Evolutionary conservation across 108 stramenopile genomes (phyloP).

Genomic region (Fistulifera pelliculosa): DNA sequence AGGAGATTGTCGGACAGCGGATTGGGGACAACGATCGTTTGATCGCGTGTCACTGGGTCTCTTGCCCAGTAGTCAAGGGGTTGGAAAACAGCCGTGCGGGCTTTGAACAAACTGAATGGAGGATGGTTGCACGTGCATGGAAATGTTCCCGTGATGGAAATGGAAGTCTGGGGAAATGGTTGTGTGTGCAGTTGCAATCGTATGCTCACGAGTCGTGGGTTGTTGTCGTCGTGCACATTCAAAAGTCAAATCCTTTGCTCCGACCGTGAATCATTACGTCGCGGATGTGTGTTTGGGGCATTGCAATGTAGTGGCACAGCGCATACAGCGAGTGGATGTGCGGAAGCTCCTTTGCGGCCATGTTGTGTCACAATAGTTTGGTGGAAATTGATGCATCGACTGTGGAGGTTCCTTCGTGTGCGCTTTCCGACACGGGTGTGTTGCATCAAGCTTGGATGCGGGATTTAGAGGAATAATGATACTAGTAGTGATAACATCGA

Average conservation of each 20-base stretch:
- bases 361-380: background rate
- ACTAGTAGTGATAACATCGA: too few species aligned
- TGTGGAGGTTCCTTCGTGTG: slow-evolving; percentile 53
- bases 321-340: background rate
- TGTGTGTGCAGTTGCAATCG: slow-evolving; percentile 25
- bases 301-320: background rate
- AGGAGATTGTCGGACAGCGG: slow-evolving; percentile 71
- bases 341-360: background rate
- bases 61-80: slow-evolving; percentile 89
- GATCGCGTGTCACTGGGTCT: slow-evolving; percentile 91
- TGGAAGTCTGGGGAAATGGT: slow-evolving; percentile 61
- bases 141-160: slow-evolving; percentile 67
- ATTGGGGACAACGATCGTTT: slow-evolving; percentile 30
- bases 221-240: slow-evolving; percentile 62
- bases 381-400: background rate
- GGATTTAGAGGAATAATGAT: background rate
- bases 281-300: slow-evolving; percentile 80
- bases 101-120: slow-evolving; percentile 34
- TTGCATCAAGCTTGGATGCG: slow-evolving; percentile 70
- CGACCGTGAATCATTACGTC: slow-evolving; percentile 75
- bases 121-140: slow-evolving; percentile 93
- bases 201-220: slow-evolving; percentile 30
- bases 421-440: slow-evolving; percentile 44
- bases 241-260: slow-evolving; percentile 89
- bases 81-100: slow-evolving; percentile 75